Evolutionary conservation across 2,329 filamentous ascomycete species (phyloP).

Genomic region (Emmonsiellopsis sp.): DNA sequence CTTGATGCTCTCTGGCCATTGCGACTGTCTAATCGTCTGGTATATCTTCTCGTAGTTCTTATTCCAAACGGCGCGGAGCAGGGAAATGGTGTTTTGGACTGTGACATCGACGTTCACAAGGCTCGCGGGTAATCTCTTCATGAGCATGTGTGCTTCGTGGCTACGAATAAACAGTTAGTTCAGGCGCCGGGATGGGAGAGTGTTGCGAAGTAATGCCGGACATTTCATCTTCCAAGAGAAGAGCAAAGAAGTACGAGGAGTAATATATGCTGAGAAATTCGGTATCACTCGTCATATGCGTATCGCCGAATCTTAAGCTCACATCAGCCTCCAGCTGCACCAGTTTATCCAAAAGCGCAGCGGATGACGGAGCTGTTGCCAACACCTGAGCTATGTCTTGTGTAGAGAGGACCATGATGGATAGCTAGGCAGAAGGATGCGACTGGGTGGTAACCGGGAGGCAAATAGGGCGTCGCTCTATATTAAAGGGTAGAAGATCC

Average conservation of each 20-base stretch:
- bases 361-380: slow-evolving; percentile 19
- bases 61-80: slow-evolving; percentile 31
- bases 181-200: neutral
- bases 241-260: slow-evolving; percentile 29
- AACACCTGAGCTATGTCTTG: slow-evolving; percentile 21
- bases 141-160: slow-evolving; percentile 31
- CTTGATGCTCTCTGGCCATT: slow-evolving; percentile 25
- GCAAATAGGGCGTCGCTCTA: neutral
- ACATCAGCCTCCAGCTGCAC: slow-evolving; percentile 27
- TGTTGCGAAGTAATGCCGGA: slow-evolving; percentile 13
- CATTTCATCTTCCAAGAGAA: slow-evolving; percentile 31
- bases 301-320: slow-evolving; percentile 19
- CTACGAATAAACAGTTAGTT: slow-evolving; percentile 12
- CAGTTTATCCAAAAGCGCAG: slow-evolving; percentile 26
- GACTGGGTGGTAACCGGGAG: neutral
- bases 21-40: slow-evolving; percentile 20
- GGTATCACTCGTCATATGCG: slow-evolving; percentile 13
- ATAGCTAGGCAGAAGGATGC: neutral
- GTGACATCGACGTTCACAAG: slow-evolving; percentile 21
- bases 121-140: slow-evolving; percentile 24
- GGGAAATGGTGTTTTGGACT: slow-evolving; percentile 25
- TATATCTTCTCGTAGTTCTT: slow-evolving; percentile 28
- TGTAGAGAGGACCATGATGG: neutral
- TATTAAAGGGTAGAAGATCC: neutral
- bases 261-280: slow-evolving; percentile 29